These are phyloP conservation scores for Chlorophyllum brunneum DNA, from an alignment of 768 basidiomycete genomes.

Conservation along the genomic window DNA sequence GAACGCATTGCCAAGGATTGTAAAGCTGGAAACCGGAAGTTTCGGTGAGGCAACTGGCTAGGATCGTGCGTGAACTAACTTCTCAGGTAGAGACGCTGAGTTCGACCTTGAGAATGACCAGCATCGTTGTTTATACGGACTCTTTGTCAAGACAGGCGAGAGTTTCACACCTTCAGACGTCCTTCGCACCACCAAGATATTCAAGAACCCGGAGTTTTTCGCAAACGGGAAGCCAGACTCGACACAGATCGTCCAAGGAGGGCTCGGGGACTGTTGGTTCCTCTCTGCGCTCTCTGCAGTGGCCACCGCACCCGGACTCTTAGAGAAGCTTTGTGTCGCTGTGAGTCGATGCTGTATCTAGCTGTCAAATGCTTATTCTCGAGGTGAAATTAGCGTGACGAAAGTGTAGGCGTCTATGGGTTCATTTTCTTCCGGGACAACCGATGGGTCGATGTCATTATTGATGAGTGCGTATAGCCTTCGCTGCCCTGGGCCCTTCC, in stretches of 20 bases:
- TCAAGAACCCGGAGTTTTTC: constrained; percentile 46
- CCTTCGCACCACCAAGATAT: constrained; percentile 47
- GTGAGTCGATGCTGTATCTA: constrained; percentile 17
- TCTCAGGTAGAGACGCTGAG: constrained; percentile 44
- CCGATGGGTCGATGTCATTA: constrained; percentile 44
- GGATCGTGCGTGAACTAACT: not conserved
- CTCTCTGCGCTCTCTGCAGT: constrained; percentile 45
- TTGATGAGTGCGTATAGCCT: constrained; percentile 45
- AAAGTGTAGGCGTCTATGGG: constrained; percentile 46
- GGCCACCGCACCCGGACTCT: constrained; percentile 33
- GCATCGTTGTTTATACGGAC: constrained; percentile 38
- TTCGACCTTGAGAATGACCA: constrained; percentile 57
- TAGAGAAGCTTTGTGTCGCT: constrained; percentile 48
- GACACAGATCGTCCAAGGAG: constrained; percentile 47
- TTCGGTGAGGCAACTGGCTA: constrained; percentile 34
- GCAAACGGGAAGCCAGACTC: constrained; percentile 34
- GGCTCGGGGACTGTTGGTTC: constrained; percentile 52
- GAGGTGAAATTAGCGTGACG: constrained; percentile 30
- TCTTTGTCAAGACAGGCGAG: constrained; percentile 14
- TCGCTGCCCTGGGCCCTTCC: not conserved
- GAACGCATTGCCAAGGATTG: constrained; percentile 42
- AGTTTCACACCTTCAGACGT: constrained; percentile 20
- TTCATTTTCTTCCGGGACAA: constrained; percentile 47
- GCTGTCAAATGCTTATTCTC: too few species aligned
- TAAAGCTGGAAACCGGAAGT: constrained; percentile 43